Evolutionary conservation across 306 rosid species (phyloP), one percentile per base, ranked within the genome.

Genomic region (Rubus idaeus): DNA sequence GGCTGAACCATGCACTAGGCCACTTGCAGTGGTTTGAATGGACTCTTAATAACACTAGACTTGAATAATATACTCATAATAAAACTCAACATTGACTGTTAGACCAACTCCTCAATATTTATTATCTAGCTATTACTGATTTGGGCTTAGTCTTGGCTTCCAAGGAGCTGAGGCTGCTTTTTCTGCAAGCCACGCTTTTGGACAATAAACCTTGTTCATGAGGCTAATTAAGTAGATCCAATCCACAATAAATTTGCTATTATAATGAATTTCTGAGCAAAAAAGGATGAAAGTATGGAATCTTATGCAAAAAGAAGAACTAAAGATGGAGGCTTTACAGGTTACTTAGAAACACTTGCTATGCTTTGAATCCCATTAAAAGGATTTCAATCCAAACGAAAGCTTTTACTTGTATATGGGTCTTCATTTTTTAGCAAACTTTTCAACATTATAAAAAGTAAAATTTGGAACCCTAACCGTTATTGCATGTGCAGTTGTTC

Each of bases 401-500:
- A 70, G 10, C 61, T 70, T 70, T 70, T 37, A 14, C 74, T 35
- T 18, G 13, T 13, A 11, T 13, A 5, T 55, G 65, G n/a, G 23
- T 53, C 20, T 40, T 20, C 58, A 55, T 47, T 5, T 72, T 55
- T 55, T 11, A 64, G 57, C 57, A 26, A 49, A 26, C 37, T 68
- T 68, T n/a, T 5, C 3, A 61, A 30, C 26, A 12, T 3, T 7
- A 40, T 6, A 26, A 11, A 26, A 7, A 17, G 21, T 26, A 49
- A 52, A 37, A 71, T 9, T n/a, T 52, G 44, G 10, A n/a, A n/a
- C 6, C 13, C 20, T 52, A 72, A 74, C 70, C 46, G 70, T 47
- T 10, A 10, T 26, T 23, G 44, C 57, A 73, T 23, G 68, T 74
- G 77, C 68, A 74, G 68, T 57, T 56, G 76, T 44, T 46, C 58